Evolutionary conservation across 306 rosid genomes (phyloP).

Genomic region (Rosa lucieae): DNA sequence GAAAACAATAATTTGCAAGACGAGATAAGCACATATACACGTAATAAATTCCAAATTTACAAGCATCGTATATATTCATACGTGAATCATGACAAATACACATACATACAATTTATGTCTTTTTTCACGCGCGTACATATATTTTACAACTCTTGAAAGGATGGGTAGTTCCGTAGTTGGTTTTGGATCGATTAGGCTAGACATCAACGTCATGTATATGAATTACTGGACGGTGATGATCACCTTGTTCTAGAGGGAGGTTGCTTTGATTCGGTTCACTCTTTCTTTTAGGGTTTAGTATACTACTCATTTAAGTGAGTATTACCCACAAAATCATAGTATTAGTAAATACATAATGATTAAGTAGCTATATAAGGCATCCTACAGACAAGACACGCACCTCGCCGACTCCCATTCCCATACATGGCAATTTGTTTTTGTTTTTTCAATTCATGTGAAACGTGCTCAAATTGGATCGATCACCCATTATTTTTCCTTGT

Average conservation of each 20-base stretch:
- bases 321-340: neutral
- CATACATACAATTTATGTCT: neutral
- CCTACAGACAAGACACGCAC: neutral
- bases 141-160: too few species aligned
- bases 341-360: neutral
- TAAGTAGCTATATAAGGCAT: neutral
- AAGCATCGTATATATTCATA: neutral
- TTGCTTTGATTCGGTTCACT: neutral
- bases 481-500: neutral
- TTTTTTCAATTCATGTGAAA: neutral
- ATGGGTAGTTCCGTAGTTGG: too few species aligned
- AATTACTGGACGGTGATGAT: neutral
- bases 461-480: neutral
- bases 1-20: neutral
- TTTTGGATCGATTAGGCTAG: neutral
- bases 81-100: neutral
- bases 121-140: too few species aligned
- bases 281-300: neutral
- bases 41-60: neutral
- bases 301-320: neutral
- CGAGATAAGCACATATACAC: neutral
- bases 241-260: neutral
- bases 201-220: neutral
- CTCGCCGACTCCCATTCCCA: conserved; percentile 5
- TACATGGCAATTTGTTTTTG: neutral